phyloP scores from a whole-genome alignment of 208 protist species.

The Perkinsela sp. region DNA sequence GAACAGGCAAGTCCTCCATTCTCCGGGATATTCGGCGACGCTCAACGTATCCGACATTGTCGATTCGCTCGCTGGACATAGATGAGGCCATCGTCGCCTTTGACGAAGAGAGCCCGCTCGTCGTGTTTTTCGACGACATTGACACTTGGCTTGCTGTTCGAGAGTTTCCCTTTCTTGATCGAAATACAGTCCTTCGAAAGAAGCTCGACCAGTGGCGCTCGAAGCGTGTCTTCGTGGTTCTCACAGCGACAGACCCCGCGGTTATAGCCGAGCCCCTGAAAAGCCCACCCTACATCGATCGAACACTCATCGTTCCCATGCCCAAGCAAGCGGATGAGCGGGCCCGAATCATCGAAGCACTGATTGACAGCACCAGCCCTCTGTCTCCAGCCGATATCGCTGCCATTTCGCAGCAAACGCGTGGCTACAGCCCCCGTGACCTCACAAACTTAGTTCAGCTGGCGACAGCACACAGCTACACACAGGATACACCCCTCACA shows the following conservation, averaged over 20 bases:
- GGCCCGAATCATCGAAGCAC: not conserved
- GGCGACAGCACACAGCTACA: conserved; percentile 11
- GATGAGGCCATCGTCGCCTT: not conserved
- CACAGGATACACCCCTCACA: conserved; percentile 5
- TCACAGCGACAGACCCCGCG: not conserved
- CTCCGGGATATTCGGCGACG: not conserved
- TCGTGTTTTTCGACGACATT: not conserved
- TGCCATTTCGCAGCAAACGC: conserved; percentile 10
- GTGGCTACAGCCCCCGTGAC: conserved; percentile 29
- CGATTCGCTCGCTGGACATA: not conserved
- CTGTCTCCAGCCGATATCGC: conserved; percentile 1
- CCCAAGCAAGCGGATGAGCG: not conserved
- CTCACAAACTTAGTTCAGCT: conserved; percentile 13
- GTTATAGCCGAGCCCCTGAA: not conserved
- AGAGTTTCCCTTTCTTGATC: not conserved
- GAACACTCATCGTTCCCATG: not conserved
- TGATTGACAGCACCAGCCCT: no score
- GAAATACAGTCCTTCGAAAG: not conserved
- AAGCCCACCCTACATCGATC: not conserved
- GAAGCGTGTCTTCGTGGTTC: not conserved
- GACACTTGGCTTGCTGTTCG: not conserved
- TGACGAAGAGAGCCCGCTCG: not conserved
- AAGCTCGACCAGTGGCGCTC: not conserved
- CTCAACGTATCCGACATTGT: not conserved
- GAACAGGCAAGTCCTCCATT: not conserved